Percentiles rank a stretch among this genome's conserved stretches.
Evolutionary conservation across 768 basidiomycete genomes (phyloP).

Genomic region (Trametes gibbosa): DNA sequence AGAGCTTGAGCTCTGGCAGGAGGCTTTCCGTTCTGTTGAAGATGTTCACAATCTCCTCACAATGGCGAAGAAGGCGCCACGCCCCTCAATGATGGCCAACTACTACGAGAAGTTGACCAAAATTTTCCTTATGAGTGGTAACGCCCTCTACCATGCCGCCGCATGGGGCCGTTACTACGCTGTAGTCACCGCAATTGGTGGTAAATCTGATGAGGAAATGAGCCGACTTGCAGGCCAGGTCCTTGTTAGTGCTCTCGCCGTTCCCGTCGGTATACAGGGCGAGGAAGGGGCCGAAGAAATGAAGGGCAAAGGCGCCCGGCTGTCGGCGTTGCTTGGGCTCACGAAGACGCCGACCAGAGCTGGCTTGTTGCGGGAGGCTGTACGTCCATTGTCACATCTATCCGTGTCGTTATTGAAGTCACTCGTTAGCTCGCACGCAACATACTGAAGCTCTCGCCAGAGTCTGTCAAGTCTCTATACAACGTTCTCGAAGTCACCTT

Average conservation of each 20-base stretch:
- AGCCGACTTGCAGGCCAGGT: constrained; percentile 86
- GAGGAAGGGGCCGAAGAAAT: constrained; percentile 50
- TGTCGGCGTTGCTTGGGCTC: constrained; percentile 84
- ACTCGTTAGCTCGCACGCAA: constrained; percentile 67
- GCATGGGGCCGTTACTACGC: constrained; percentile 89
- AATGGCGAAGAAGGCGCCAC: constrained; percentile 89
- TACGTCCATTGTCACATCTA: constrained; percentile 27
- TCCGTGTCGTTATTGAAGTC: constrained; percentile 8
- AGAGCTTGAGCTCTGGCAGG: constrained; percentile 98
- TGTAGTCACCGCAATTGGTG: constrained; percentile 67
- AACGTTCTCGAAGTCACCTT: constrained; percentile 89
- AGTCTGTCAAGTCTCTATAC: constrained; percentile 75
- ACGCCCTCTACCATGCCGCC: constrained; percentile 93
- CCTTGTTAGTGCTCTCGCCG: constrained; percentile 87
- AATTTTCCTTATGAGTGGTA: constrained; percentile 94
- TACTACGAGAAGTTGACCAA: constrained; percentile 98
- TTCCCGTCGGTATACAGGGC: constrained; percentile 70
- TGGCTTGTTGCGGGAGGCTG: constrained; percentile 85
- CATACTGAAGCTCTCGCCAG: constrained; percentile 76
- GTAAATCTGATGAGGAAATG: constrained; percentile 75
- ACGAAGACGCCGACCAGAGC: constrained; percentile 80
- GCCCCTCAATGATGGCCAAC: constrained; percentile 96
- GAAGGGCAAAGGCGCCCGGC: constrained; percentile 69
- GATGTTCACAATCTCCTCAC: constrained; percentile 95
- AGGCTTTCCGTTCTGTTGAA: constrained; percentile 97